Evolutionary conservation across 2,329 filamentous ascomycete genomes (phyloP), one percentile per base, ranked within the genome.

Genomic region (Colletotrichum navitas): DNA sequence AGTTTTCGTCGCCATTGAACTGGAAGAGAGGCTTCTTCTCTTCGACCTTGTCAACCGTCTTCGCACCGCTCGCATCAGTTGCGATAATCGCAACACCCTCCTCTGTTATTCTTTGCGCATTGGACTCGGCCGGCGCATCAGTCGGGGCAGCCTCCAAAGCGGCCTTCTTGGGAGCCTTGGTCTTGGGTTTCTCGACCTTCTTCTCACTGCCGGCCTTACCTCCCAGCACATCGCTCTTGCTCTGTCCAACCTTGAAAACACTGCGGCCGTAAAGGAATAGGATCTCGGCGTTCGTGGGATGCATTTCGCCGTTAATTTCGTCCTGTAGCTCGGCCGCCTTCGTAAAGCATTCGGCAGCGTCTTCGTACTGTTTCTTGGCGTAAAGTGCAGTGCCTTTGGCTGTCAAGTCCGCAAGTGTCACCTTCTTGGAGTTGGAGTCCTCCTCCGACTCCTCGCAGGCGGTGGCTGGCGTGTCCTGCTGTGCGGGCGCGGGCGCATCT

Each of bases 221-320:
- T 68, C 96, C 96, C 45, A 99, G 87, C 32, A 99, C 95, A 79
- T 98, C 95, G 79, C 94, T 98, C 82, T 97, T 97, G 80, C 90
- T 92, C 80, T 98, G 93, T 39, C 95, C 96, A 72, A 98, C 93
- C 81, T 95, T 95, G 87, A 97, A 98, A 26, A 99, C 85, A 68
- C 94, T 94, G 79, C 95, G 93, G 18, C 96, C 96, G 82, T 99
- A 99, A 74, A 94, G 89, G 81, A 97, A 99, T 26, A 98, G 89
- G 58, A 99, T 89, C 80, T 98, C 95, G 62, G 95, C 95, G 77
- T 99, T 99, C 69, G 94, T 91, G 5, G 93, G 90, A 21, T 91
- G 91, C 87, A 97, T 93, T 83, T 98, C 96, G 81, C 95, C 96
- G 80, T 98, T 96, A 80, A 98, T 86, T 80, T 94, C 90, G 69